These are phyloP conservation scores for Passalora sequoiae DNA, from an alignment of 2,329 filamentous ascomycete species.

Conservation along the genomic window DNA sequence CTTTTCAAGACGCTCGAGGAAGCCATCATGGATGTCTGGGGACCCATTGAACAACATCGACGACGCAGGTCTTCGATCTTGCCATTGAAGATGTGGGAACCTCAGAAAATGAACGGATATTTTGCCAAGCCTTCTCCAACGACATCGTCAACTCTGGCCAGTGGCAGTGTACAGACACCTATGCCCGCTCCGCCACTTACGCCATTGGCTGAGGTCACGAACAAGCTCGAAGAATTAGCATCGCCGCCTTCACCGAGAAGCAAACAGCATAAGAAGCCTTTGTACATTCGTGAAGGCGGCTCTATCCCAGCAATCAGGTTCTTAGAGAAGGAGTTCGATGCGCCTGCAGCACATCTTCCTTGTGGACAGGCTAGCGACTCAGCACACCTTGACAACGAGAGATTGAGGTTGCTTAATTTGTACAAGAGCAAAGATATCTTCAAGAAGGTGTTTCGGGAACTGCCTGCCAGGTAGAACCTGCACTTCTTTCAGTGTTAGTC, in stretches of 20 bases:
- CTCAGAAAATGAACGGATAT: conserved; percentile 16
- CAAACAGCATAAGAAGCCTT: conserved; percentile 50
- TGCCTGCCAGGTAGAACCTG: conserved; percentile 26
- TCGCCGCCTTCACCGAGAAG: conserved; percentile 30
- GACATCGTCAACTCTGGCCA: conserved; percentile 50
- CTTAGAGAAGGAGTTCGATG: conserved; percentile 86
- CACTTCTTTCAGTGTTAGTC: neutral
- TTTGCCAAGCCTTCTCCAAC: conserved; percentile 41
- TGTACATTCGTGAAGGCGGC: conserved; percentile 94
- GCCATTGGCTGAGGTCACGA: conserved; percentile 24
- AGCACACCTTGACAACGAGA: conserved; percentile 91
- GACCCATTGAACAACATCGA: conserved; percentile 43
- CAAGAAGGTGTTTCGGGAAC: conserved; percentile 63
- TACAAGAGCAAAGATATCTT: conserved; percentile 92
- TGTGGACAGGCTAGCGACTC: conserved; percentile 92
- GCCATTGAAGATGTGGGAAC: conserved; percentile 13
- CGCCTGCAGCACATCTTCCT: conserved; percentile 85
- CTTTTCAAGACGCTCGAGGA: conserved; percentile 85
- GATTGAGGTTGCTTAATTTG: conserved; percentile 80
- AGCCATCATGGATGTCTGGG: conserved; percentile 82
- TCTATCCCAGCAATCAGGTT: conserved; percentile 93
- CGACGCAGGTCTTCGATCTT: conserved; percentile 18
- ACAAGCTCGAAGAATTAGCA: conserved; percentile 30
- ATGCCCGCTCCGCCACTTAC: conserved; percentile 27
- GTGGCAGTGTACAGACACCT: conserved; percentile 34